Percentiles rank a stretch among this genome's conserved stretches.
Evolutionary conservation across 2,329 filamentous ascomycete genomes (phyloP).

Genomic region (Epichloe hybrida): DNA sequence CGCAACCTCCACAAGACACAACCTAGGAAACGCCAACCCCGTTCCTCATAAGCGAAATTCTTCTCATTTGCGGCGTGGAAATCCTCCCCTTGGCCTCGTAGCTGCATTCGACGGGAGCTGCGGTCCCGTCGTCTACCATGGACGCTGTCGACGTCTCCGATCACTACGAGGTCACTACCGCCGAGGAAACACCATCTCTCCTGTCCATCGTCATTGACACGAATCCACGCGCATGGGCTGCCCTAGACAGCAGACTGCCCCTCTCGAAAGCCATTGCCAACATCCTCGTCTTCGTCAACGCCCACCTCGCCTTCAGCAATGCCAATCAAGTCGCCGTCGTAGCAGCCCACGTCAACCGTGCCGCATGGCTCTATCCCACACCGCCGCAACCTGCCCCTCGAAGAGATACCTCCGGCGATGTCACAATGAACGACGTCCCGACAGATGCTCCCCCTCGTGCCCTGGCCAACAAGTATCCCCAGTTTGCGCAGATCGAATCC

Average conservation of each 20-base stretch:
- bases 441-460: slow-evolving; percentile 19
- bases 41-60: no score
- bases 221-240: slow-evolving; percentile 87
- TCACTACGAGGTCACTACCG: slow-evolving; percentile 43
- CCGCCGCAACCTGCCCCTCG: slow-evolving; percentile 16
- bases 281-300: slow-evolving; percentile 91
- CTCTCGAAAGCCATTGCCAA: slow-evolving; percentile 75
- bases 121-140: slow-evolving; percentile 25
- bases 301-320: slow-evolving; percentile 87
- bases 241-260: slow-evolving; percentile 59
- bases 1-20: no score
- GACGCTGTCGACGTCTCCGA: slow-evolving; percentile 42
- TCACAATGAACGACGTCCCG: slow-evolving; percentile 41
- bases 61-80: no score
- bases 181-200: slow-evolving; percentile 58
- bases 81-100: slow-evolving; percentile 16
- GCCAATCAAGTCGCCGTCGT: slow-evolving; percentile 86
- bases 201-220: slow-evolving; percentile 89
- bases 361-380: slow-evolving; percentile 77
- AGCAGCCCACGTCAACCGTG: slow-evolving; percentile 75
- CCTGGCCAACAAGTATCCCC: slow-evolving; percentile 80
- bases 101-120: slow-evolving; percentile 13
- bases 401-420: slow-evolving; percentile 32
- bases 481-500: slow-evolving; percentile 76
- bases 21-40: no score